phyloP scores from a whole-genome alignment of 345 rosid genomes.

The Brassica juncea region DNA sequence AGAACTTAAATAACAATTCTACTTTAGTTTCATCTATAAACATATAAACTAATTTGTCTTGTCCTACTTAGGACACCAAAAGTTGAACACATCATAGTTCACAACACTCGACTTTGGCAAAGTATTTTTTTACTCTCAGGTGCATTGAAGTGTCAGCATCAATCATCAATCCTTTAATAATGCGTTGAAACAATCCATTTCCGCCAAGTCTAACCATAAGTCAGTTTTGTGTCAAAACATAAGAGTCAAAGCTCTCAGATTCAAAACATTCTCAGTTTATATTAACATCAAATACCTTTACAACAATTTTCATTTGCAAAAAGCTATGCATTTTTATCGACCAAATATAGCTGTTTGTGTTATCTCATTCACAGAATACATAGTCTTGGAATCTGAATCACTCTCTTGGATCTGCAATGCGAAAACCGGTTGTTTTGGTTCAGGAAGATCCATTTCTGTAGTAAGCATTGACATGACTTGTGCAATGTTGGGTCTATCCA shows the following conservation, averaged over 20 bases:
- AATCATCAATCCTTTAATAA: background rate
- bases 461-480: conserved; percentile 35
- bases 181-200: background rate
- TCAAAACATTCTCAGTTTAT: background rate
- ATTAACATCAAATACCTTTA: conserved; percentile 1
- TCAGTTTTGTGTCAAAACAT: background rate
- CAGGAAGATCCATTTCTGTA: conserved; percentile 17
- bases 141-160: background rate
- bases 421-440: conserved; percentile 35
- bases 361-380: conserved; percentile 33
- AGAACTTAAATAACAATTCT: conserved; percentile 12
- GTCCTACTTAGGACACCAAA: conserved; percentile 24
- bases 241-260: background rate
- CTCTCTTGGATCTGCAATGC: conserved; percentile 34
- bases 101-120: conserved; percentile 34
- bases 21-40: conserved; percentile 14
- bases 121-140: background rate
- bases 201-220: background rate
- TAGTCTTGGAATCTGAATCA: conserved; percentile 31
- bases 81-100: conserved; percentile 13
- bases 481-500: conserved; percentile 35
- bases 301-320: background rate
- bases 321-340: background rate
- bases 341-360: conserved; percentile 36
- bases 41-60: background rate